These are phyloP conservation scores for Botrytis hyacinthi DNA, from an alignment of 2,329 filamentous ascomycete species.

Conservation along the genomic window DNA sequence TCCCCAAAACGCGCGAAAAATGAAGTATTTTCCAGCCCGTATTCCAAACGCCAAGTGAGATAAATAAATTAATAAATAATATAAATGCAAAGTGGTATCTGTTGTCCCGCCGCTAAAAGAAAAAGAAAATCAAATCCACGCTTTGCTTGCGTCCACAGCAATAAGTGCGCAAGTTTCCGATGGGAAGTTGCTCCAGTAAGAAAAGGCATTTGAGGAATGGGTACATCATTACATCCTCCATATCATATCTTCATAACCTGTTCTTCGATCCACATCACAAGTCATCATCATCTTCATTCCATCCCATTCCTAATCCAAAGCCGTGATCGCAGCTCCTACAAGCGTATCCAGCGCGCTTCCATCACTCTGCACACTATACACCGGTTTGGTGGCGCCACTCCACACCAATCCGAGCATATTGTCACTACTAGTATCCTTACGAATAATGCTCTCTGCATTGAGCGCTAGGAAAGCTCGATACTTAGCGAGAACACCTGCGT, in stretches of 20 bases:
- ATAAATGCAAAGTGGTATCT: conserved; percentile 1
- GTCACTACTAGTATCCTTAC: neutral
- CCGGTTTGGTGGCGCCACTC: neutral
- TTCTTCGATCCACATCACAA: neutral
- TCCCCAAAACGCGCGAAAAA: neutral
- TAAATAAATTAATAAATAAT: neutral
- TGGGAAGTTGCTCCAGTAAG: neutral
- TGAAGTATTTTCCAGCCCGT: neutral
- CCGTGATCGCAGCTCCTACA: conserved; percentile 10
- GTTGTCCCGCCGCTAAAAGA: neutral
- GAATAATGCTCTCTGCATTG: conserved; percentile 13
- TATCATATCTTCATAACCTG: neutral
- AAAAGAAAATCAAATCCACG: neutral
- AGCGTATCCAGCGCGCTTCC: conserved; percentile 19
- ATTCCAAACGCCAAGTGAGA: neutral
- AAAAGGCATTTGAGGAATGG: neutral
- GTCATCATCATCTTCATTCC: neutral
- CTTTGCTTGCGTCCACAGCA: neutral
- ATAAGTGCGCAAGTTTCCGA: neutral
- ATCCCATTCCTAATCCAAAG: neutral
- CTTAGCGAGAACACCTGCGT: neutral
- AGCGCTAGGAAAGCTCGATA: conserved; percentile 6
- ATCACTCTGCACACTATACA: conserved; percentile 14
- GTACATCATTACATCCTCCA: neutral
- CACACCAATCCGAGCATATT: conserved; percentile 19